Evolutionary conservation across 805 yeast species (phyloP).

Genomic region (Saturnispora halmiae): DNA sequence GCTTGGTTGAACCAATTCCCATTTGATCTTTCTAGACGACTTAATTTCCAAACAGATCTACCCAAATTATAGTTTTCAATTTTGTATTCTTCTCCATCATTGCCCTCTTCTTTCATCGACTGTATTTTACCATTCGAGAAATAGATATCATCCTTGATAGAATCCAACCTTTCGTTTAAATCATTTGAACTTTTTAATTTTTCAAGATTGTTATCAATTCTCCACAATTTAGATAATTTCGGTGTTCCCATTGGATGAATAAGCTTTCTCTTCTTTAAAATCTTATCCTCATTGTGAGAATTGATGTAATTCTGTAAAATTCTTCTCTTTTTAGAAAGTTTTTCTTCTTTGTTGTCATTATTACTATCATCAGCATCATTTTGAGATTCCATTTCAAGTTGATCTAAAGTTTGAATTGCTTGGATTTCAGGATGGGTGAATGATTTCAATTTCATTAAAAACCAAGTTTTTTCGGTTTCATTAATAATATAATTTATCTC

Average conservation of each 20-base stretch:
- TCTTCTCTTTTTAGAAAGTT: too few species aligned
- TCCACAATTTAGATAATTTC: conserved; percentile 24
- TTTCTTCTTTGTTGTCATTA: too few species aligned
- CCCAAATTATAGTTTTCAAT: conserved; percentile 13
- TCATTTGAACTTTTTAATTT: neutral
- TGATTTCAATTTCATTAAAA: conserved; percentile 23
- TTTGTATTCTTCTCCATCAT: too few species aligned
- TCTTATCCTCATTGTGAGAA: conserved; percentile 1
- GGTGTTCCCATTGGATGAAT: conserved; percentile 25
- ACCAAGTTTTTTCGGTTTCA: conserved; percentile 23
- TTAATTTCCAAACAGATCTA: conserved; percentile 22
- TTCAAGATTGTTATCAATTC: conserved; percentile 6
- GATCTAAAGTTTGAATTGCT: conserved; percentile 13
- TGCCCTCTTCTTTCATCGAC: conserved; percentile 2
- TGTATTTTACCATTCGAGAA: conserved; percentile 18
- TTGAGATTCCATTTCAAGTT: too few species aligned
- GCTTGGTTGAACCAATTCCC: conserved; percentile 1
- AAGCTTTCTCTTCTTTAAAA: conserved; percentile 17
- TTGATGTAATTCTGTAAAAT: conserved; percentile 20
- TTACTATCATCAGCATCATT: too few species aligned
- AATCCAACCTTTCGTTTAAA: neutral
- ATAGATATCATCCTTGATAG: conserved; percentile 25
- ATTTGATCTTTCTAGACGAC: conserved; percentile 16
- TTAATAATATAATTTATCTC: conserved; percentile 15
- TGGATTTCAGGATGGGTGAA: conserved; percentile 22